Evolutionary conservation across 208 protist genomes (phyloP), one percentile per base, ranked within the genome.

Genomic region (Wallacemonas sp.): DNA sequence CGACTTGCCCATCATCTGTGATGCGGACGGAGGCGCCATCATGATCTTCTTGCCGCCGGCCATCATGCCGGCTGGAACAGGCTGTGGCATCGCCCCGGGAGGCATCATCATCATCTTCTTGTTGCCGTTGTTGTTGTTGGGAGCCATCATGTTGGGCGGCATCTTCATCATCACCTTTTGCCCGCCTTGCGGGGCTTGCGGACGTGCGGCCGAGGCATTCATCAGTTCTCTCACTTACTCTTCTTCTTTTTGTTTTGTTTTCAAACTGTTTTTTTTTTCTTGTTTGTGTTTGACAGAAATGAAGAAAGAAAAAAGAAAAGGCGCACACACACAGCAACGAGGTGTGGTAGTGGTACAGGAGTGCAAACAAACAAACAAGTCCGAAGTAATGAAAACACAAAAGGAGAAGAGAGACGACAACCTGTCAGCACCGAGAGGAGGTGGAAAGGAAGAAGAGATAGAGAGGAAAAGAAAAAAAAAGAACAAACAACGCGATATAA

Each of bases 11-110:
- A 69, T 69, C 39, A 49, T 31, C 10, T 39, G 31, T 25, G 71
- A 32, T n/a, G 55, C 55, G 28, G 68, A 49, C 16, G 67, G 69
- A 3, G 57, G 61, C 36, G 65, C 52, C 42, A 70, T 45, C 50
- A 59, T 62, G 26, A 57, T 42, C 20, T 67, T 79, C 57, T 48
- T 65, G 2, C 31, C 50, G n/a, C 65, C 54, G 20, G 33, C 41
- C 29, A 54, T 44, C 29, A 41, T 66, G 18, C 2, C n/a, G 4
- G 57, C 29, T 18, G n/a, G n/a, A n/a, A 41, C 59, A n/a, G 31
- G 42, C 23, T 10, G 22, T 25, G 44, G 52, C 54, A 49, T 67
- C 12, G 29, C 61, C 16, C 61, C 57, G 46, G 7, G 31, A 22
- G 57, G 38, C 36, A 49, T 49, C 57, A 49, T 49, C 42, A 64